Evolutionary conservation across 177 flowering plant genomes (phyloP), one percentile per base, ranked within the genome.

Genomic region (Vitis hybrid): DNA sequence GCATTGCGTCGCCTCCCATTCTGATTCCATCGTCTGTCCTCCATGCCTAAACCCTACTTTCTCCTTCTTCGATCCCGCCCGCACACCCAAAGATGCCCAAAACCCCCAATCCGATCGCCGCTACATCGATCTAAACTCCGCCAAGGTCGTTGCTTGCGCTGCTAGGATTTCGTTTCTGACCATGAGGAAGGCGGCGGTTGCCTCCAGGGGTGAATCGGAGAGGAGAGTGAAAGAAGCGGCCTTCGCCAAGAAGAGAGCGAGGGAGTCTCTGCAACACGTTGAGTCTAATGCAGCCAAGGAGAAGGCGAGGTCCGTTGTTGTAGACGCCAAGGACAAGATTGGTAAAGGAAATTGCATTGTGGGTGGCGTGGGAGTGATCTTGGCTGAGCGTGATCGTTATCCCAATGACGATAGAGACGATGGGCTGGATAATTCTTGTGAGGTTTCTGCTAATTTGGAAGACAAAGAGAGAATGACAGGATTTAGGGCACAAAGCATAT

Each of bases 221-320:
- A 79, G 76, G 74, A 77, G 78, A 26, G 89, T 74, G 1, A 80
- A 75, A 64, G 92, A 88, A 66, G 92, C 90, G 1, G 80, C 81
- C 0, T 3, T 73, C 13, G 79, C 91, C 9, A 75, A 77, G 82
- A 90, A 84, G 84, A 78, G 84, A 40, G 95, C 89, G 0, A 67
- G 76, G 51, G 90, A 87, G 64, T 91, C 89, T 1, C 52, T 90
- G 69, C 90, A 86, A 23, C 70, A 70, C 1, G 71, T 83, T 1
- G 72, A 68, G 2, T 54, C 5, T 5, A 14, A 77, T 3, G 64
- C 78, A 73, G 40, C n/a, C 19, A 70, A 65, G 51, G 72, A 68
- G 56, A 74, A 30, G 13, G 60, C 32, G 23, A 51, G 32, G 34
- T 19, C 45, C 1, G 45, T 7, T 40, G 45, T 40, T 40, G 45